Base-by-base conservation (phyloP, 2,329 filamentous ascomycete genomes). In the Lecanoromycetidae sp. region DNA sequence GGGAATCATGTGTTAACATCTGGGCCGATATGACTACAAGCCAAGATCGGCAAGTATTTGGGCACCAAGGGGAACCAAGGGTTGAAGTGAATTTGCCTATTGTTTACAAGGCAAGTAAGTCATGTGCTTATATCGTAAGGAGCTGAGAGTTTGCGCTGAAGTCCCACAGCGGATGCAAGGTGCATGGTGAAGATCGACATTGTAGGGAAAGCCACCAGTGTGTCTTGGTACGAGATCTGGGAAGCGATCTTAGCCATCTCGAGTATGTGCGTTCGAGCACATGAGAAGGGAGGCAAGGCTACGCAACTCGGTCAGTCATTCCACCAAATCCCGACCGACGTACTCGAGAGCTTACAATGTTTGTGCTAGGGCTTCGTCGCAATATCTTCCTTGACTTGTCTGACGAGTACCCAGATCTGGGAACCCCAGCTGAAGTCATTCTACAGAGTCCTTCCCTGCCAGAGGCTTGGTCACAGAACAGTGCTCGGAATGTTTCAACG, bases 171-270 rank as follows among this genome's bases (percentile, higher is more conserved):
- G n/a, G 44, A 47, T 25, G 37, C 29, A 12, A 47, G 44, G 17
- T 47, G 44, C 29, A 25, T 26, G 6, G 4, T 23, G 20, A 15
- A 7, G 3, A 23, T 47, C 22, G 44, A 41, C 19, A 47, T 30
- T 5, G 5, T 12, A 5, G 36, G 37, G n/a, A 30, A 41, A n/a
- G 20, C 44, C 12, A 41, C 36, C n/a, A 41, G 5, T 29, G 27
- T n/a, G 10, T n/a, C 37, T 3, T 47, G 44, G 44, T 47, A 47
- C 20, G 29, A 47, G 44, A 47, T 47, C 10, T 47, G 44, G 44
- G 44, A 47, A 27, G 44, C 36, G 12, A 33, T 17, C 20, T 3
- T 29, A 9, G 19, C 44, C 3, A 1, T 47, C 20, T 13, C n/a
- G 13, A 25, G 29, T 10, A 36, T 47, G 17, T 47, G 44, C 20